Conservation (phyloP, 371 early-diverging fungal species). For the Phascolomyces articulosus region DNA sequence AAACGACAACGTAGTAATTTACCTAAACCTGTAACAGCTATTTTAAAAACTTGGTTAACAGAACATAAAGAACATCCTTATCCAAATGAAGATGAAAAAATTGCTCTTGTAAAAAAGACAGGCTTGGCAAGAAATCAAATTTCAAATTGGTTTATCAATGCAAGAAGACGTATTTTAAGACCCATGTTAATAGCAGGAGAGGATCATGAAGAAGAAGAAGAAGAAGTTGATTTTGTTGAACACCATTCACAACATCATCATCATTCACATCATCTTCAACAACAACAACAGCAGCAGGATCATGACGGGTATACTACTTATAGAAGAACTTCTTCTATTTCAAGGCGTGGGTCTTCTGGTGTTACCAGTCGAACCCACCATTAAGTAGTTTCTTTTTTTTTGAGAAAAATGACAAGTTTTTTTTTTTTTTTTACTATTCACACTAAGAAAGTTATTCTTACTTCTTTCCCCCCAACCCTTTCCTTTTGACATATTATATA, state of each 20-base stretch:
- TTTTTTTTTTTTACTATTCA: too few species aligned
- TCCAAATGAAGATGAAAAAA: constrained; percentile 82
- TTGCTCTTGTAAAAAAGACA: constrained; percentile 60
- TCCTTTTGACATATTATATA: neutral
- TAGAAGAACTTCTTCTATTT: neutral
- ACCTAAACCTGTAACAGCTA: constrained; percentile 64
- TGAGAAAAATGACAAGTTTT: too few species aligned
- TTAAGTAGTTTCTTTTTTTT: too few species aligned
- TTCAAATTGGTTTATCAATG: constrained; percentile 65
- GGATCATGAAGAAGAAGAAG: constrained; percentile 15
- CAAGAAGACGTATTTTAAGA: constrained; percentile 69
- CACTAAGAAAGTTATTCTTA: too few species aligned
- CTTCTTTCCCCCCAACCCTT: neutral
- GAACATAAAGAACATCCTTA: constrained; percentile 80
- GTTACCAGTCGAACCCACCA: neutral
- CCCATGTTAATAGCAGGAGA: constrained; percentile 35
- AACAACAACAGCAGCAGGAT: neutral
- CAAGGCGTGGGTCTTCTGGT: neutral
- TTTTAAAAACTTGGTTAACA: constrained; percentile 74
- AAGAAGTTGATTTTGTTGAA: constrained; percentile 20
- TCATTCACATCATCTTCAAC: too few species aligned
- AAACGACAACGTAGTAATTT: constrained; percentile 64
- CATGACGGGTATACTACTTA: neutral
- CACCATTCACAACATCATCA: neutral
- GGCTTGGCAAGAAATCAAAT: constrained; percentile 61